Base-by-base conservation (phyloP, 208 protist species). In the Leishmania mexicana region DNA sequence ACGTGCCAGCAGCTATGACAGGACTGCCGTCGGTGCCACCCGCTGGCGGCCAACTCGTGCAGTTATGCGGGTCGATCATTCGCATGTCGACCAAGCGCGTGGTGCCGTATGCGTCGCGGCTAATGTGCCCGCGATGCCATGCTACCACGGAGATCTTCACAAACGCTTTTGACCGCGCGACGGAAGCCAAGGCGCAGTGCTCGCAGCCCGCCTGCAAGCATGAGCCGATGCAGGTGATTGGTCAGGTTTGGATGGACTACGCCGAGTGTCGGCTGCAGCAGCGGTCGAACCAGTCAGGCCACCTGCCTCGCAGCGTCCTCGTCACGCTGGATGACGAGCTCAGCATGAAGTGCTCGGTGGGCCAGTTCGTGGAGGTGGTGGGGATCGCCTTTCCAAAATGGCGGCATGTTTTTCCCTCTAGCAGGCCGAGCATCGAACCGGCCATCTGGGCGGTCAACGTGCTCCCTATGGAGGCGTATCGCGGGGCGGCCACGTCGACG, bases 221-320 rank as follows among this genome's bases (percentile, higher is more conserved):
- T 72, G 94, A 95, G 84, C 88, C 86, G 76, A 80, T 96, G 79
- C 89, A 95, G 71, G 81, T 88, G n/a, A 90, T 94, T 7, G 88
- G 90, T 1, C 90, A 96, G 71, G 87, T 92, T 11, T 96, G 92
- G 92, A 96, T 97, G 93, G 94, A 97, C 89, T 96, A 96, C 84
- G 93, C 91, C 62, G 93, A 97, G 87, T 96, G 94, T 78, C 92
- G 93, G 2, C 90, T 97, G 80, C 94, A 97, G 88, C 94, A 94
- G 89, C 92, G 93, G 62, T 92, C 91, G 38, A 92, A 91, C 75
- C 85, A 91, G 76, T 90, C 89, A 1, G 94, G 94, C 13, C 83
- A 86, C 28, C 88, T 97, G 47, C 94, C 94, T 7, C 92, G 92
- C 72, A 96, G 88, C 77, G 81, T 97, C 10, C 86, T 92, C 53